Evolutionary conservation across 2,329 filamentous ascomycete genomes (phyloP).

Genomic region (Aspergillaceae sp.): DNA sequence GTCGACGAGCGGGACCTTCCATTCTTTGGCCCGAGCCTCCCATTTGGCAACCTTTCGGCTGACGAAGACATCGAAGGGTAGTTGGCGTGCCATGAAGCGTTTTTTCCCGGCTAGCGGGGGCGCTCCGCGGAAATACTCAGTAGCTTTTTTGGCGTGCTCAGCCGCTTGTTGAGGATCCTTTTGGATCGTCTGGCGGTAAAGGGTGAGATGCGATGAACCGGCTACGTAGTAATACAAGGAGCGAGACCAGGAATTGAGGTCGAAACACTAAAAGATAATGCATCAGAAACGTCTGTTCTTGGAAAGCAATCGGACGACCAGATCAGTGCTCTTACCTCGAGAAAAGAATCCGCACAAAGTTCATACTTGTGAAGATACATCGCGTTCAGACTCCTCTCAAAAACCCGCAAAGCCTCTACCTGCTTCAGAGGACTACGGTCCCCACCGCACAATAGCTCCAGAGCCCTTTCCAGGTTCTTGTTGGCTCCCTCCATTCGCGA

Average conservation of each 20-base stretch:
- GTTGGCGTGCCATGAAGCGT: constrained; percentile 76
- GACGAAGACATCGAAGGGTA: constrained; percentile 84
- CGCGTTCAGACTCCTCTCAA: constrained; percentile 69
- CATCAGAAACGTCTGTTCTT: too few relatives aligned
- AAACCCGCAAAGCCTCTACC: constrained; percentile 73
- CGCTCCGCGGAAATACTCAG: constrained; percentile 62
- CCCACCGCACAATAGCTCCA: constrained; percentile 55
- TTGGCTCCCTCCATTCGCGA: constrained; percentile 65
- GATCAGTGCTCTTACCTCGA: constrained; percentile 39
- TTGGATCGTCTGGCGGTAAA: constrained; percentile 53
- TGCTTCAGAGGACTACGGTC: constrained; percentile 71
- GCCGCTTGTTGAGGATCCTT: constrained; percentile 39
- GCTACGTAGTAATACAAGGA: constrained; percentile 84
- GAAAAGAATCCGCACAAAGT: constrained; percentile 64
- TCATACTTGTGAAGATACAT: constrained; percentile 74
- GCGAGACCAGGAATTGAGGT: constrained; percentile 85
- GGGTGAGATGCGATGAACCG: constrained; percentile 66
- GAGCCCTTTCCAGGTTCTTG: constrained; percentile 56
- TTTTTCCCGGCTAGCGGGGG: constrained; percentile 73
- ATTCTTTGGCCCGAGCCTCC: constrained; percentile 64
- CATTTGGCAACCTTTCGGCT: constrained; percentile 78
- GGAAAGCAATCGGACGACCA: constrained; percentile 5
- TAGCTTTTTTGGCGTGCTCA: constrained; percentile 55
- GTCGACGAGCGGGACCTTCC: constrained; percentile 63
- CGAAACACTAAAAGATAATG: constrained; percentile 46